phyloP scores from a whole-genome alignment of 257 asterid genomes.

The Phtheirospermum japonicum region DNA sequence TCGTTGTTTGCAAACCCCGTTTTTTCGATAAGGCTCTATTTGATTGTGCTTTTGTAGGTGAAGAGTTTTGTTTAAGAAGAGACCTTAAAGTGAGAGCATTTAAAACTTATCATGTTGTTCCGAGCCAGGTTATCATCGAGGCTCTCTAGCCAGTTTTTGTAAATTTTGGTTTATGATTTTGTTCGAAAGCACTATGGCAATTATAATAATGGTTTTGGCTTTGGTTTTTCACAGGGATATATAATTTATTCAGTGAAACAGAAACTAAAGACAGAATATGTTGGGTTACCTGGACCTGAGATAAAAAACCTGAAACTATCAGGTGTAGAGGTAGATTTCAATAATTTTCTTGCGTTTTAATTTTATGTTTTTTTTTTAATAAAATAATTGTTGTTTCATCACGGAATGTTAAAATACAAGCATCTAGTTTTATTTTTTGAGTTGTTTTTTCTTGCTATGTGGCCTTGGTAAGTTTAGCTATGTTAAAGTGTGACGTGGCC shows the following conservation, averaged over 20 bases:
- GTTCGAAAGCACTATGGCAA: background rate
- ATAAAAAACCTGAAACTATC: constrained; percentile 70
- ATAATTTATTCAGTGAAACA: constrained; percentile 72
- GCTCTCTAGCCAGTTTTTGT: constrained; percentile 11
- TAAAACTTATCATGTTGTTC: constrained; percentile 77
- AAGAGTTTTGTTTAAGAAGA: constrained; percentile 66
- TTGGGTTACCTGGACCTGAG: constrained; percentile 65
- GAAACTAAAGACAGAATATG: constrained; percentile 76
- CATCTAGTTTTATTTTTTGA: no score
- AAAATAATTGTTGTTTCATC: no score
- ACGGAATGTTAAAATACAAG: no score
- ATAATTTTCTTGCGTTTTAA: no score
- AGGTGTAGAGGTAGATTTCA: constrained; percentile 71
- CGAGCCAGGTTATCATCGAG: constrained; percentile 72
- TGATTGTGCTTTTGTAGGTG: constrained; percentile 55
- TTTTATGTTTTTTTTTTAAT: no score
- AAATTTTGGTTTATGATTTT: background rate
- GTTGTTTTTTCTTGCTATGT: no score
- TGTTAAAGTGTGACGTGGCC: no score
- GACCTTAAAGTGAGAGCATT: constrained; percentile 91
- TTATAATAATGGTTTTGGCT: constrained; percentile 14
- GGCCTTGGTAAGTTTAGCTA: no score
- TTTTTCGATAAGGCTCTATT: background rate
- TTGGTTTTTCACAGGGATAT: constrained; percentile 59
- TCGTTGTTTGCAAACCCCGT: background rate